These are phyloP conservation scores for Trypanosoma avium DNA, from an alignment of 208 protist species.

Conservation along the genomic window DNA sequence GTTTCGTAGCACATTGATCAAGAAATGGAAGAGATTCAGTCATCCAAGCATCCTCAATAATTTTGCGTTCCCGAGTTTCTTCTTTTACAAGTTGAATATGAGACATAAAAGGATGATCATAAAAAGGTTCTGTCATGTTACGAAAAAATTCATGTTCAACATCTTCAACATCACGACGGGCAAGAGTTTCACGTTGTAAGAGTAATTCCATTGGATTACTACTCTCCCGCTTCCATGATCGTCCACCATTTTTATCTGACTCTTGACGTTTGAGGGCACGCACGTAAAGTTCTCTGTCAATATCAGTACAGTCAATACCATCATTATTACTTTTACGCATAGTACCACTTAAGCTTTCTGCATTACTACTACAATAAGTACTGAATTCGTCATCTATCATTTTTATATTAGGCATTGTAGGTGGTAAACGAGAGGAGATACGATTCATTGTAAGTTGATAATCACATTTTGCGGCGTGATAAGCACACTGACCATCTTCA, in stretches of 20 bases:
- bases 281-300: conserved; percentile 27
- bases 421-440: conserved; percentile 29
- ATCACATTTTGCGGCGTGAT: conserved; percentile 40
- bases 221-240: conserved; percentile 6
- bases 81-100: conserved; percentile 31
- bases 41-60: conserved; percentile 29
- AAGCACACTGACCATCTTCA: conserved; percentile 27
- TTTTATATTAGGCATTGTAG: not conserved
- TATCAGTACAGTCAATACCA: conserved; percentile 14
- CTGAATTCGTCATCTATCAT: conserved; percentile 18
- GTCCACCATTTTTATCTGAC: conserved; percentile 16
- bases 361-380: conserved; percentile 25
- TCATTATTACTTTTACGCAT: conserved; percentile 6
- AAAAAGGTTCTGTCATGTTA: conserved; percentile 7
- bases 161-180: conserved; percentile 47
- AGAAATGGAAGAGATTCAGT: conserved; percentile 47
- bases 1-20: conserved; percentile 7
- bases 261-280: conserved; percentile 28
- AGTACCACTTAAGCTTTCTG: conserved; percentile 5
- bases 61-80: conserved; percentile 9
- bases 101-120: conserved; percentile 9
- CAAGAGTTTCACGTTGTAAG: conserved; percentile 32
- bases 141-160: conserved; percentile 21
- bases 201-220: conserved; percentile 28
- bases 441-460: conserved; percentile 38